A percentile compares a stretch with the other conserved stretches of the same genome.
Conservation (phyloP, 768 basidiomycete species). For the Leccinum incarnatum region DNA sequence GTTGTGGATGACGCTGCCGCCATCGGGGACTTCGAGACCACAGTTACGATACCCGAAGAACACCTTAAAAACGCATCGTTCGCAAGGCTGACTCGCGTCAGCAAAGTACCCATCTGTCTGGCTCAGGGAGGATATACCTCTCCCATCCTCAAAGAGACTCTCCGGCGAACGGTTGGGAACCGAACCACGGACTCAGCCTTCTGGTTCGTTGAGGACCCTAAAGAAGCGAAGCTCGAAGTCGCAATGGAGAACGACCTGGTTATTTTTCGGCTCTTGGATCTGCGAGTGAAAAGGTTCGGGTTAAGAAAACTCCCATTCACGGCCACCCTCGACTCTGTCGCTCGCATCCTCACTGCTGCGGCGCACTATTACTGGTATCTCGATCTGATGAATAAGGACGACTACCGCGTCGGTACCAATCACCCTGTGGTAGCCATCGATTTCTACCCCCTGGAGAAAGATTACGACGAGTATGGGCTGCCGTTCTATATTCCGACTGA, state of each 20-base stretch:
- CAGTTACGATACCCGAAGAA: no score
- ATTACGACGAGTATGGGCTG: background rate
- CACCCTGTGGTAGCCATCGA: background rate
- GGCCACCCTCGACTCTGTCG: background rate
- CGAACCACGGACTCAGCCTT: background rate
- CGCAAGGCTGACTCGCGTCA: no score
- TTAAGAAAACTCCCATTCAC: background rate
- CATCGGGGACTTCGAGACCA: no score
- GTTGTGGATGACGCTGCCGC: no score
- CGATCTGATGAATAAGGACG: background rate
- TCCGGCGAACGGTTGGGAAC: background rate
- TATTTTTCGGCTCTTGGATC: background rate
- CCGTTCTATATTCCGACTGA: background rate
- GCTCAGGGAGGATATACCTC: background rate
- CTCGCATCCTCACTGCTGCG: background rate
- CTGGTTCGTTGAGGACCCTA: background rate
- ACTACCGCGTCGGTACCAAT: background rate
- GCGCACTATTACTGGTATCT: background rate
- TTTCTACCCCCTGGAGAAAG: background rate
- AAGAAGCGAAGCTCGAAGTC: conserved; percentile 5
- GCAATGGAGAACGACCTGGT: background rate
- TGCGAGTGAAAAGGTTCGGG: background rate
- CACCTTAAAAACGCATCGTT: no score
- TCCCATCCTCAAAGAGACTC: background rate
- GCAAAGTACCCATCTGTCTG: conserved; percentile 3